Base-by-base conservation (phyloP, 495 filamentous ascomycete genomes). In the Penicillium atrosanguineum region DNA sequence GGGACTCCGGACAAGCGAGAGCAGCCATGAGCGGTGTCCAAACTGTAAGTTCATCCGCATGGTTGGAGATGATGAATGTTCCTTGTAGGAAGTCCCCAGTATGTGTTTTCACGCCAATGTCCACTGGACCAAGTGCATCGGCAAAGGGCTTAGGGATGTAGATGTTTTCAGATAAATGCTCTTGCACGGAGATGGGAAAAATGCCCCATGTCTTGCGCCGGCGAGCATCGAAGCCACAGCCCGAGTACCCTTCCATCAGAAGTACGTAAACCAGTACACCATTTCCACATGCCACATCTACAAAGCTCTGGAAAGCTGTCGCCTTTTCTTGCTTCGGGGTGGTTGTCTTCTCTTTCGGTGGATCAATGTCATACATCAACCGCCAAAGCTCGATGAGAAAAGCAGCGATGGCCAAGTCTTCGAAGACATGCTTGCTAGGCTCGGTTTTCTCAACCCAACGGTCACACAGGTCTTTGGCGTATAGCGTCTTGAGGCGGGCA, bases 281-380 rank as follows among this genome's bases (percentile, higher is more conserved):
- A 64, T 97, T 97, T 6, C 94, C 94, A 62, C 94, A 97, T 15
- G 91, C 94, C 43, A 98, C 87, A 63, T 97, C 95, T 9, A 97
- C 89, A 61, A 98, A 98, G 6, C 93, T 91, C 1, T 90, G 89
- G 61, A 96, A 96, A 1, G 16, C 19, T 0, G 36, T 16, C n/a
- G 20, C 19, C 14, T 29, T 44, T 6, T 31, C 19, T 6, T 62
- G 66, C 52, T 37, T 31, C 0, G 48, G 38, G 1, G 44, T 29
- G 1, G 1, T 5, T 40, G 0, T 11, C 39, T 43, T 38, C 23
- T 69, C 71, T 6, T 58, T 59, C 0, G 23, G 46, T 6, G 70
- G 71, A 23, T 37, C 20, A 14, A 53, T 55, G 15, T 66, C 70
- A 62, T 97, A 97, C 86, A 96, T 94, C 53, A 87, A 81, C 46